Percentiles rank a stretch among this genome's conserved stretches.
These are phyloP conservation scores for Yarrowia galli DNA, from an alignment of 1,139 yeast species.

Conservation along the genomic window DNA sequence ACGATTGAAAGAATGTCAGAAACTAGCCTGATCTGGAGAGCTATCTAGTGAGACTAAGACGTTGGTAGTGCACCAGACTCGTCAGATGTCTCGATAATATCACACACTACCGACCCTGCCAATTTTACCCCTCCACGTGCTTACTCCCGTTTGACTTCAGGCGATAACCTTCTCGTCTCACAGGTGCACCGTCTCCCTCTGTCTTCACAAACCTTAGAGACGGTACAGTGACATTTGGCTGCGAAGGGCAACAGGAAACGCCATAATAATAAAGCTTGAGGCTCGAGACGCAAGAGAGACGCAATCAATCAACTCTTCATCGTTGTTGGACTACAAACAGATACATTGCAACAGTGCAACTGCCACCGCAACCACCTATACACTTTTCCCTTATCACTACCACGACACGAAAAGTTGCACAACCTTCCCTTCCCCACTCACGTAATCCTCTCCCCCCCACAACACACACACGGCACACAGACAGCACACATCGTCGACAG, in stretches of 20 bases:
- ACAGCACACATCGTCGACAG: conserved; percentile 7
- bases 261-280: conserved; percentile 18
- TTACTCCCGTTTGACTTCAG: conserved; percentile 12
- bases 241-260: conserved; percentile 20
- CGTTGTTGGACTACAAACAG: background rate
- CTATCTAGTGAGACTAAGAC: background rate
- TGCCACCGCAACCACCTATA: background rate
- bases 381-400: background rate
- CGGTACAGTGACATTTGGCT: conserved; percentile 19
- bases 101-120: background rate
- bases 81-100: background rate
- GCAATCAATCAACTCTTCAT: conserved; percentile 1
- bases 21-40: background rate
- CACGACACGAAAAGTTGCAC: conserved; percentile 6
- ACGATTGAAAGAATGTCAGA: background rate
- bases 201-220: background rate
- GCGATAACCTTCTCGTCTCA: conserved; percentile 20
- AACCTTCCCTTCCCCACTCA: background rate
- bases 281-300: background rate
- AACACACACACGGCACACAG: background rate
- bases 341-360: background rate
- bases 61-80: background rate
- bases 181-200: background rate
- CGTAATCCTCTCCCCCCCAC: conserved; percentile 5
- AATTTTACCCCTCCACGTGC: conserved; percentile 34